These are phyloP conservation scores for Vigna hirtella DNA, from an alignment of 306 rosid species.

Conservation along the genomic window DNA sequence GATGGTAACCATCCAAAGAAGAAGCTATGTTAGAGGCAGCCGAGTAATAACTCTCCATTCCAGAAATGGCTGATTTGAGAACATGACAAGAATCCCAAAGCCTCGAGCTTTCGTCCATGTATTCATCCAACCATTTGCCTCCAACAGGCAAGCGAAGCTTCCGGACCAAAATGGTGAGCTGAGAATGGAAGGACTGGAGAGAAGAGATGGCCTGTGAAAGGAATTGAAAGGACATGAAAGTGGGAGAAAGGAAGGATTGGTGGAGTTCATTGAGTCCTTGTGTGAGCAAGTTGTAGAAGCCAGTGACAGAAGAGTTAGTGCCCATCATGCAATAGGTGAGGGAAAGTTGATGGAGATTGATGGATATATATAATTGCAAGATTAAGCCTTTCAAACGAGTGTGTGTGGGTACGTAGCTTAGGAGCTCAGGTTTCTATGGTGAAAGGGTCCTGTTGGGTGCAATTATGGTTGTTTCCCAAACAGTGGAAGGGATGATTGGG, in stretches of 20 bases:
- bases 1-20: slow-evolving; percentile 60
- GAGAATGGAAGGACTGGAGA: slow-evolving; percentile 77
- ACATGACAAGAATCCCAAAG: slow-evolving; percentile 86
- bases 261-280: slow-evolving; percentile 72
- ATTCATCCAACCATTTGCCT: slow-evolving; percentile 91
- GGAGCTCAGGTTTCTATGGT: slow-evolving; percentile 62
- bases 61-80: slow-evolving; percentile 72
- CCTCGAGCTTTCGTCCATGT: slow-evolving; percentile 89
- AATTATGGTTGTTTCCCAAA: slow-evolving; percentile 77
- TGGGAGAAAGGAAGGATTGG: slow-evolving; percentile 52
- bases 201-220: slow-evolving; percentile 70
- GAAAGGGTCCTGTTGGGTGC: slow-evolving; percentile 75
- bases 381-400: slow-evolving; percentile 34
- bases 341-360: slow-evolving; percentile 59
- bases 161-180: slow-evolving; percentile 67
- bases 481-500: slow-evolving; percentile 87
- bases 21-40: slow-evolving; percentile 56
- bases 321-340: slow-evolving; percentile 60
- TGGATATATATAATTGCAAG: slow-evolving; percentile 55
- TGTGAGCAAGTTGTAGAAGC: slow-evolving; percentile 72
- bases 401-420: slow-evolving; percentile 42
- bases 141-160: slow-evolving; percentile 78
- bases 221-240: slow-evolving; percentile 80
- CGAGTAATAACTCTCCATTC: slow-evolving; percentile 58
- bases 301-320: slow-evolving; percentile 78